Evolutionary conservation across 106 monocot species (phyloP), one percentile per base, ranked within the genome.

Genomic region (Allium sativum): DNA sequence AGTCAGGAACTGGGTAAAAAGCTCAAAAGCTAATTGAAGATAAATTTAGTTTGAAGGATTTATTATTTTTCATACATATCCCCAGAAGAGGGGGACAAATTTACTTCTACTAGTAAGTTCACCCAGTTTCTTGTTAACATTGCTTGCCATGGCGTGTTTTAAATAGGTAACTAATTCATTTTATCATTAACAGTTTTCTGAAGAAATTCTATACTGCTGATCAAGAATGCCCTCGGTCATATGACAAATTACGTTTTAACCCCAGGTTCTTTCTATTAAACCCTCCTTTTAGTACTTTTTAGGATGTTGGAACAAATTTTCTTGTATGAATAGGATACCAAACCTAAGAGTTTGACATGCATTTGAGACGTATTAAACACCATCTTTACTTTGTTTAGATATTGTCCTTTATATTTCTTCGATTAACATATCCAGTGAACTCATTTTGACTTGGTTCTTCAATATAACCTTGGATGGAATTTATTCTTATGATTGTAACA

Each of bases 181-280:
- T 72, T 55, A 53, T 73, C 64, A 12, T 13, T 52, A 40, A n/a
- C 79, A 96, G 96, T 70, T 96, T 96, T 61, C 74, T 96, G 80
- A 87, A 77, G 74, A 96, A 88, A 60, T 66, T 96, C 52, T 96
- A 87, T 48, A 77, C 56, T 8, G 73, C 52, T 64, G 53, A 65
- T 52, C 82, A 91, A 56, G 91, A 91, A 53, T 96, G 96, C 55
- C 90, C 96, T 51, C 87, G 91, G 22, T 96, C 96, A 20, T 96
- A 96, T 45, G 96, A 96, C 64, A 96, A 85, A 63, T 64, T 96
- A 56, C 91, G 82, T 46, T 90, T 96, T 72, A 77, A 96, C 76
- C 96, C 95, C 43, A 90, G 95, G 95, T 96, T 71, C 10, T 31
- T 52, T 14, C 21, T 50, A 19, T 47, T 16, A n/a, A 19, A 42